Percentiles rank a stretch among this genome's conserved stretches.
Conservation (phyloP, 345 rosid species). For the Hibiscus trionum region DNA sequence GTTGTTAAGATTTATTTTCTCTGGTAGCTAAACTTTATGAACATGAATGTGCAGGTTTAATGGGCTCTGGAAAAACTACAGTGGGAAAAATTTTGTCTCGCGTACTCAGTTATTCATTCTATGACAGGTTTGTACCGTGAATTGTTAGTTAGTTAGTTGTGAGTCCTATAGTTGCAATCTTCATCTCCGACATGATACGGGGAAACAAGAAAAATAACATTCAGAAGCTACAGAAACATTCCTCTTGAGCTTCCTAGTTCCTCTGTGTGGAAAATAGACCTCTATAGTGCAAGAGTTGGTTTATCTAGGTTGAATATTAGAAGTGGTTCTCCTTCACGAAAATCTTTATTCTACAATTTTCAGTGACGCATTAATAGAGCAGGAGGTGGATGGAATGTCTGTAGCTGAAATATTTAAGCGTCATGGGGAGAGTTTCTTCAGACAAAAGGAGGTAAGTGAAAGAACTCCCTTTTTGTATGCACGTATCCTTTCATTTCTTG, state of each 20-base stretch:
- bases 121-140: slow-evolving; percentile 59
- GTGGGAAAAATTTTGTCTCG: slow-evolving; percentile 74
- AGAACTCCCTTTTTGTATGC: neutral
- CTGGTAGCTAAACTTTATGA: slow-evolving; percentile 4
- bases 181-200: neutral
- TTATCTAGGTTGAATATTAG: slow-evolving; percentile 1
- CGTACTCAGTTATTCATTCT: slow-evolving; percentile 63
- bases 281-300: neutral
- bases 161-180: slow-evolving; percentile 1
- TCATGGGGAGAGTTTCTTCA: slow-evolving; percentile 75
- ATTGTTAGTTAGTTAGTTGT: neutral
- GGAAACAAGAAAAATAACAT: neutral
- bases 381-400: slow-evolving; percentile 50
- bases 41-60: slow-evolving; percentile 55
- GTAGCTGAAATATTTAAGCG: slow-evolving; percentile 76
- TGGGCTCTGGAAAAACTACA: slow-evolving; percentile 98
- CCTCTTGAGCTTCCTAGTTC: neutral
- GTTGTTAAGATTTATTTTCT: slow-evolving; percentile 1
- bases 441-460: slow-evolving; percentile 73
- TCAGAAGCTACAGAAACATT: neutral
- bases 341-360: slow-evolving; percentile 4
- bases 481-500: neutral
- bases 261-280: neutral
- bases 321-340: slow-evolving; percentile 4
- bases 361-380: slow-evolving; percentile 75